phyloP scores from a whole-genome alignment of 495 filamentous ascomycete species.

The Daldinia loculata region DNA sequence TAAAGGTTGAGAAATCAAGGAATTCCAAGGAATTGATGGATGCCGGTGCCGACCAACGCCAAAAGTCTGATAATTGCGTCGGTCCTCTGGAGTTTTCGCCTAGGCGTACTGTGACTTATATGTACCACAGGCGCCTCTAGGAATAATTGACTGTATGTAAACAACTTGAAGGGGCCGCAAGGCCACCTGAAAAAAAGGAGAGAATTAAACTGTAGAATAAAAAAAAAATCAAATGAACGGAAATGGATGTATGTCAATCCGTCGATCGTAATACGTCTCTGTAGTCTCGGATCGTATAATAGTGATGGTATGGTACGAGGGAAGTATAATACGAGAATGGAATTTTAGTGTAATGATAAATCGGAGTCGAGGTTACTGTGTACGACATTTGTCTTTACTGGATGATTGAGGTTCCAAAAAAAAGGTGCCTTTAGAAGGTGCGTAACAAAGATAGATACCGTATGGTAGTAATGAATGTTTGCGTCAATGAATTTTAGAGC shows the following conservation, averaged over 20 bases:
- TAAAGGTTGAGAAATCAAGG: conserved; percentile 29
- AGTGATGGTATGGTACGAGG: conserved; percentile 38
- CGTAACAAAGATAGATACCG: background rate
- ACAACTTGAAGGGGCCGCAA: background rate
- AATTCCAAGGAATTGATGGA: background rate
- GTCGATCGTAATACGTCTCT: conserved; percentile 22
- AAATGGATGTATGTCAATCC: background rate
- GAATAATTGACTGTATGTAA: background rate
- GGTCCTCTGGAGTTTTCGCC: background rate
- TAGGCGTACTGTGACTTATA: background rate
- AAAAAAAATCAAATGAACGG: background rate
- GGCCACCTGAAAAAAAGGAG: background rate
- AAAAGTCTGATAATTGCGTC: conserved; percentile 10
- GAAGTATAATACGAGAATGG: conserved; percentile 50
- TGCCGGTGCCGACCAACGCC: conserved; percentile 7
- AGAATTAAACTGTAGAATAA: background rate
- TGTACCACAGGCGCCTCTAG: background rate
- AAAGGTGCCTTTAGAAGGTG: background rate
- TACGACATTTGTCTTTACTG: background rate
- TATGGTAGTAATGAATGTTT: background rate
- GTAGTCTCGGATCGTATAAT: conserved; percentile 23
- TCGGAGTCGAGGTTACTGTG: background rate
- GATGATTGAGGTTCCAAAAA: background rate
- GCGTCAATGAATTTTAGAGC: background rate
- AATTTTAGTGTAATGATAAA: conserved; percentile 29